Evolutionary conservation across 495 filamentous ascomycete species (phyloP), one percentile per base, ranked within the genome.

Genomic region (Penicillium nucicola): DNA sequence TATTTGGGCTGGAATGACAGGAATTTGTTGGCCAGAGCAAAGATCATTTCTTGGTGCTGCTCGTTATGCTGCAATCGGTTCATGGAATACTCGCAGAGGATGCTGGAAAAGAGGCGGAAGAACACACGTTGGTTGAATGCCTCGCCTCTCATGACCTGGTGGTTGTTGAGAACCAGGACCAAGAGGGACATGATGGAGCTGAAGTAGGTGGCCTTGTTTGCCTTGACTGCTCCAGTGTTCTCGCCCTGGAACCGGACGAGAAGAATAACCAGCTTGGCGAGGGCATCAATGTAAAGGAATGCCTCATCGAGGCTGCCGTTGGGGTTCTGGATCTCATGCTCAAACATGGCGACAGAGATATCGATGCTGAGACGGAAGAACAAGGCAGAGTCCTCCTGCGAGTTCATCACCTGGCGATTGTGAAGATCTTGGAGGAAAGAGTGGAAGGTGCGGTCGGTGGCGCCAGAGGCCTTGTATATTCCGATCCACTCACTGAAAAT

Each of bases 401-500:
- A 82, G 42, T 77, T 76, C 57, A 97, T 78, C 13, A 91, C 75
- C 30, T 85, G 76, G 52, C 79, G 77, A 34, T 86, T 77, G 58
- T 91, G 84, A 60, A 97, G 70, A 64, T 97, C 95, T 42, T 85
- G 83, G 32, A 97, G 82, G 69, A 97, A 99, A 2, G 89, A 81
- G 7, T 77, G 68, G 44, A 82, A 76, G 0, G 86, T 78, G 58
- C 86, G 89, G 23, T 90, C 87, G 10, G 82, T 82, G 0, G 84
- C 82, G 52, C 82, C 79, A 9, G 80, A 77, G 41, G 88, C 86
- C 66, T 87, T 83, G 73, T 83, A 90, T 13, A 97, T 78, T 33
- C 85, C 82, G 48, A 90, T 79, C 93, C 93, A 99, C 65, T 97
- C 93, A 9, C 86, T 88, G 64, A 99, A 96, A 35, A 95, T 78